phyloP scores from a whole-genome alignment of 208 protist genomes.

The Trichomonas tenax region DNA sequence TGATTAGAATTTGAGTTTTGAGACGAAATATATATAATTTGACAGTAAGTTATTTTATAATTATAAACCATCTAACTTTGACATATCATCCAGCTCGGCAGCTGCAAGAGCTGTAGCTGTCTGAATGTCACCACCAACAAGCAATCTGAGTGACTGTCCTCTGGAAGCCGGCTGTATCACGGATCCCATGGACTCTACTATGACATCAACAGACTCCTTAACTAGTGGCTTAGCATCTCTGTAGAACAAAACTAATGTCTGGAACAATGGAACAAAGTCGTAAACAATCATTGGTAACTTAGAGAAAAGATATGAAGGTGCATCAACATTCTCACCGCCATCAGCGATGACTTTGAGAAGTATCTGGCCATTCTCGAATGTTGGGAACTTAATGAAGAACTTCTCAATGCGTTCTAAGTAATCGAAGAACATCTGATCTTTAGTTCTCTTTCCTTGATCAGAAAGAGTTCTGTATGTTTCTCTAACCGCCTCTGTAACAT shows the following conservation, averaged over 20 bases:
- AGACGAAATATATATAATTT: no score
- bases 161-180: neutral
- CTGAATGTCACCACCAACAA: neutral
- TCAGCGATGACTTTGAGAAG: neutral
- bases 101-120: neutral
- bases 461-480: neutral
- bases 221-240: neutral
- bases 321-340: neutral
- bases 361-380: neutral
- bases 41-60: no score
- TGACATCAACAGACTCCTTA: neutral
- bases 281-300: neutral
- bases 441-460: neutral
- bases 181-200: neutral
- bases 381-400: neutral
- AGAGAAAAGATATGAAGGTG: neutral
- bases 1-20: no score
- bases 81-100: neutral
- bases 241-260: neutral
- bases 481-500: neutral
- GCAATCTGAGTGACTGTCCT: neutral
- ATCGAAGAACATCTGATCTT: neutral
- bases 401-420: neutral
- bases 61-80: neutral
- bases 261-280: neutral